Percentiles rank a stretch among this genome's conserved stretches.
Evolutionary conservation across 345 rosid species (phyloP).

Genomic region (Reutealis trisperma): DNA sequence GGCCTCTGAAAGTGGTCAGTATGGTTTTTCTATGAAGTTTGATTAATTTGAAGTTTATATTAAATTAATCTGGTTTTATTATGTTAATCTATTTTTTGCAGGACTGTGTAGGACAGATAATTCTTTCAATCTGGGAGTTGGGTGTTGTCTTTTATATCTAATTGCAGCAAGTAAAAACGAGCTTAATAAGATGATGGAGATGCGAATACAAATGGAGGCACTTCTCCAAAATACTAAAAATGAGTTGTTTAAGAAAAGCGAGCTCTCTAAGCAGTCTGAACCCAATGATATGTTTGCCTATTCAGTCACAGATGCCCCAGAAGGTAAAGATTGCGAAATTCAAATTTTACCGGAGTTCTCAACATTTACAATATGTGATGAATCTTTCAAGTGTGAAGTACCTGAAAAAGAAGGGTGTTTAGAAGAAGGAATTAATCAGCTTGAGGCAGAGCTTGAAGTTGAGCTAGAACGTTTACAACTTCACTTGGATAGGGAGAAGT

Average conservation of each 20-base stretch:
- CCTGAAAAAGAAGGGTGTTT: slow-evolving; percentile 29
- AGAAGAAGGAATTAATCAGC: slow-evolving; percentile 56
- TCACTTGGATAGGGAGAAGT: slow-evolving; percentile 44
- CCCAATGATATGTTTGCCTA: slow-evolving; percentile 16
- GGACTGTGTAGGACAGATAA: slow-evolving; percentile 35
- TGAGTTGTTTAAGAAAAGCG: slow-evolving; percentile 30
- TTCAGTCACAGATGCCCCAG: slow-evolving; percentile 31
- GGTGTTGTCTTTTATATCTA: slow-evolving; percentile 52
- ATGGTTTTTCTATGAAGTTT: slow-evolving; percentile 9
- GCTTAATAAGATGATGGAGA: slow-evolving; percentile 48
- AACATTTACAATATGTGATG: slow-evolving; percentile 22
- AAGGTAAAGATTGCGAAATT: slow-evolving; percentile 30
- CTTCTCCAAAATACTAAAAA: slow-evolving; percentile 42
- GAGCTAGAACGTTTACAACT: slow-evolving; percentile 64
- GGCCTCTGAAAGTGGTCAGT: slow-evolving; percentile 3
- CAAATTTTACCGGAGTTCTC: slow-evolving; percentile 33
- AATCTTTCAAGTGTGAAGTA: slow-evolving; percentile 29
- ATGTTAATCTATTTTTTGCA: slow-evolving; percentile 6
- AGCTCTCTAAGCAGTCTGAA: slow-evolving; percentile 23
- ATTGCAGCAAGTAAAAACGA: slow-evolving; percentile 58
- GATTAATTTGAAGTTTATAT: not conserved
- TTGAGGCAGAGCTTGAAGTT: slow-evolving; percentile 75
- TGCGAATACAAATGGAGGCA: slow-evolving; percentile 52
- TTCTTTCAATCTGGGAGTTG: slow-evolving; percentile 52
- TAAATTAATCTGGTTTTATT: not conserved